Base-by-base conservation (phyloP, 176 grass and related monocot species). In the Elymus sibiricus region DNA sequence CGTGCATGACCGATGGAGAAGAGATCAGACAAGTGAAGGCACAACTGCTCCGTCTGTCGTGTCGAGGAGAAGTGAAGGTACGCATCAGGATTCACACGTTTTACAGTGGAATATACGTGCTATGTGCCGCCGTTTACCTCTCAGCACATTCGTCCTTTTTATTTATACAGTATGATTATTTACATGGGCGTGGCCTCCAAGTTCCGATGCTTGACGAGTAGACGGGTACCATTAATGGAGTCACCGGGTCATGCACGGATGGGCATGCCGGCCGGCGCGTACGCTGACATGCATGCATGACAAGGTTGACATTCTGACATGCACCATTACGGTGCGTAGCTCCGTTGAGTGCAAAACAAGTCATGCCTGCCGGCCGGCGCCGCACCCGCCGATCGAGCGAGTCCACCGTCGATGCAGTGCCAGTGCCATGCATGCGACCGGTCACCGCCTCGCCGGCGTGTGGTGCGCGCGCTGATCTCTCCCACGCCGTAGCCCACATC, bases 1-100 rank as follows among this genome's bases (percentile, higher is more conserved):
- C 76, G 62, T 76, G 80, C 80, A 83, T 78, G 38, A 76, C 76
- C 44, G 19, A 64, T 59, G 12, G 77, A 58, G 29, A 43, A 73
- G 68, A 25, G 78, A 29, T 29, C 29, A 29, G 29, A 29, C 29
- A 27, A 90, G 78, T 71, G 63, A 90, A 55, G 31, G 9, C 22
- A 24, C 56, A 28, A 27, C 22, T 10, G 53, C 63, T 81, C 25
- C 79, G 9, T 65, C 53, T 22, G 7, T 56, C 51, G 51, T 47
- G 0, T 1, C 47, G 17, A 55, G 51, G 17, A 56, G 19, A 56
- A 56, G 53, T 56, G 53, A 22, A 22, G 7, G 55, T 58, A 0
- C 0, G 3, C 55, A 58, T 1, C 55, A 58, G 7, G 21, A 70
- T 70, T n/a, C 67, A 61, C 26, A 68, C 22, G 0, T 1, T 70